Base-by-base conservation (phyloP, 2,329 filamentous ascomycete species). In the Graphium sp. region DNA sequence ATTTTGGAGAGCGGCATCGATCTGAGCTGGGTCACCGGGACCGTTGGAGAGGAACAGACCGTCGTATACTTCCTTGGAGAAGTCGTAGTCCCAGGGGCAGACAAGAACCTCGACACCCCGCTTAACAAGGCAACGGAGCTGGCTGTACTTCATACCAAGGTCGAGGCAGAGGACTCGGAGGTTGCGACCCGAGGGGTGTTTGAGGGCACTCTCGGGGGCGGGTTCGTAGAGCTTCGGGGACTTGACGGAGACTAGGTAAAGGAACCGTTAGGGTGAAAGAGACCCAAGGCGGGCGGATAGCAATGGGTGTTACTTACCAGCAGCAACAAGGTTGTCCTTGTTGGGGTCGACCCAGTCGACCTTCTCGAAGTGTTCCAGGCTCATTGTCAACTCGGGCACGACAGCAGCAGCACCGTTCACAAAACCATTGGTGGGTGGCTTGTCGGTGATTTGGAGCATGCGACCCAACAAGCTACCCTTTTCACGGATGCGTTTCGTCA, bases 1-100 rank as follows among this genome's bases (percentile, higher is more conserved):
- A 53, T 91, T 77, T 49, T 77, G 69, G 33, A 91, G 72, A 5
- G 87, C 93, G 31, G 60, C 57, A 18, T 77, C 66, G 55, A 98
- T 72, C 45, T 83, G 78, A 6, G 87, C 76, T 31, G 89, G 89
- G 52, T 98, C 85, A 58, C 89, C 89, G 24, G 89, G 89, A 41
- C 89, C 89, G 62, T 98, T 98, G 39, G 87, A 95, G 41, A 98
- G 74, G 62, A 98, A 98, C 26, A 98, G 71, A 49, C 89, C 89
- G 50, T 98, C 89, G 48, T 93, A 95, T 30, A 74, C 74, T 32
- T 83, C 67, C 31, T 63, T 57, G 31, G 76, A 72, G 50, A 95
- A 84, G 51, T 95, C 78, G 47, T 94, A 84, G 56, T 98, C 75
- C 85, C 87, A 98, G 7, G 89, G 89, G 37, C 89, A 85, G 32